Evolutionary conservation across 768 basidiomycete species (phyloP).

Genomic region (Boletus rubescentipes): DNA sequence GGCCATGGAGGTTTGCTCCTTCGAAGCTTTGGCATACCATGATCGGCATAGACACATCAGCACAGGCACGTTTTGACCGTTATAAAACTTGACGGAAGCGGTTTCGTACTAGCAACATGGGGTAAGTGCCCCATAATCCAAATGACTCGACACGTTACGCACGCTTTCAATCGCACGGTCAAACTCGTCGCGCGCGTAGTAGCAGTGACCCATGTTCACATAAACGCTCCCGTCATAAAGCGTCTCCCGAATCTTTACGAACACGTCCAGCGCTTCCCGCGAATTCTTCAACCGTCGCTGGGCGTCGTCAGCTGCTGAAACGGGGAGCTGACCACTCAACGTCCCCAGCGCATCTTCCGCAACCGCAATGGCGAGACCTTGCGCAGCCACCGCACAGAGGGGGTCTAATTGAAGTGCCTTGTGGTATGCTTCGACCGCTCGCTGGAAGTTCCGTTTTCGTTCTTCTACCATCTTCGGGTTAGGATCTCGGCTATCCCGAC

Average conservation of each 20-base stretch:
- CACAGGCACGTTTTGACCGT: conserved; percentile 69
- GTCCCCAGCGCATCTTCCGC: conserved; percentile 88
- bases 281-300: conserved; percentile 69
- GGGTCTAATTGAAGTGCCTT: conserved; percentile 86
- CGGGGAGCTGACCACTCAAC: conserved; percentile 51
- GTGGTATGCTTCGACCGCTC: conserved; percentile 89
- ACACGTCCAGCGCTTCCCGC: conserved; percentile 84
- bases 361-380: conserved; percentile 90
- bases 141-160: conserved; percentile 26
- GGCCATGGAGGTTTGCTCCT: conserved; percentile 77
- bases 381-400: conserved; percentile 87
- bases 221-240: conserved; percentile 83
- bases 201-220: conserved; percentile 95
- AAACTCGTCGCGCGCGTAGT: conserved; percentile 89
- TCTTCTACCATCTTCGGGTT: conserved; percentile 53
- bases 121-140: not conserved
- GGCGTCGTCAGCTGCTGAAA: conserved; percentile 58
- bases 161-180: conserved; percentile 96
- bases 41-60: conserved; percentile 86
- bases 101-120: conserved; percentile 74
- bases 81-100: conserved; percentile 76
- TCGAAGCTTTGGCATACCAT: conserved; percentile 92
- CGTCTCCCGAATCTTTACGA: conserved; percentile 88
- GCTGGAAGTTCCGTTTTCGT: conserved; percentile 71
- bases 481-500: conserved; percentile 78